Percentiles rank a stretch among this genome's conserved stretches.
phyloP scores from a whole-genome alignment of 345 rosid genomes.

The Gossypium australe region DNA sequence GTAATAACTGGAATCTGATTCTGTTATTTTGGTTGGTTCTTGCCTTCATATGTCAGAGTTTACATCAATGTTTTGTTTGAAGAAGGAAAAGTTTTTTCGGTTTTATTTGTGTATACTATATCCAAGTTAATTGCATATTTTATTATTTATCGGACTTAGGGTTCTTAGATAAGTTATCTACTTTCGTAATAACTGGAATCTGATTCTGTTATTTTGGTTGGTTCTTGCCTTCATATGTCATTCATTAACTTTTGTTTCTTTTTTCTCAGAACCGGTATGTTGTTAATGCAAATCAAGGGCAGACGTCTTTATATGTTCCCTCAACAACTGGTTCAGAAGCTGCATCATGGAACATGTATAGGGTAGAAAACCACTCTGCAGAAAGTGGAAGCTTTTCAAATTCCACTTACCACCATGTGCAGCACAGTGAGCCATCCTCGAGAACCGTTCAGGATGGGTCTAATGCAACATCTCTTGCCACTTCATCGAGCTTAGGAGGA shows the following conservation, averaged over 20 bases:
- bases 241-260: slow-evolving; percentile 3
- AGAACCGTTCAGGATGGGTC: slow-evolving; percentile 43
- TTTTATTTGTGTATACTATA: not conserved
- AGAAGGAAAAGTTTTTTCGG: not conserved
- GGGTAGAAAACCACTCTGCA: slow-evolving; percentile 43
- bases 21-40: too few relatives aligned
- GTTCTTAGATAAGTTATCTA: not conserved
- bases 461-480: slow-evolving; percentile 45
- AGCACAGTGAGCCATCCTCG: slow-evolving; percentile 40
- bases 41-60: too few relatives aligned
- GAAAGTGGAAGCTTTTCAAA: slow-evolving; percentile 52
- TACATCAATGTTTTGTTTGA: not conserved
- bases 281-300: slow-evolving; percentile 61
- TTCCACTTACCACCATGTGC: slow-evolving; percentile 48
- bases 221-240: not conserved
- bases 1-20: too few relatives aligned
- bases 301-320: slow-evolving; percentile 45
- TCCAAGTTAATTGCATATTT: not conserved
- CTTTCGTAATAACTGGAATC: not conserved
- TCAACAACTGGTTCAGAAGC: slow-evolving; percentile 36
- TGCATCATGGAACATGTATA: slow-evolving; percentile 49
- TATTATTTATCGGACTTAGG: not conserved
- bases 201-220: slow-evolving; percentile 3
- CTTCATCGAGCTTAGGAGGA: slow-evolving; percentile 55
- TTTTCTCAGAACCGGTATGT: slow-evolving; percentile 46